Conservation (phyloP, 495 filamentous ascomycete species). For the Tuber indicum region DNA sequence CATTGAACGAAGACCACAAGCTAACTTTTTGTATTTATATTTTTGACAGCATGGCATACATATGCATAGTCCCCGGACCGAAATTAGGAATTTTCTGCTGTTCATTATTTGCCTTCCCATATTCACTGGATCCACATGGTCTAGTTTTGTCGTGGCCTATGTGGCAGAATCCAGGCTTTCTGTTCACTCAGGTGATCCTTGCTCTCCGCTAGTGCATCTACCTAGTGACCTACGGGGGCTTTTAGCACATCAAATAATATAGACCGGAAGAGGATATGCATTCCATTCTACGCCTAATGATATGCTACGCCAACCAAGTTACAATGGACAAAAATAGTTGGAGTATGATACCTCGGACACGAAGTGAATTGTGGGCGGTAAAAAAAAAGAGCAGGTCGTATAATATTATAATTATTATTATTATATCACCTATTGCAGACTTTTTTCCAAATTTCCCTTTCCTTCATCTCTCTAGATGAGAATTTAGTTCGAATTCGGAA, state of each 20-base stretch:
- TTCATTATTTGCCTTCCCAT: not conserved
- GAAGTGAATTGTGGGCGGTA: not conserved
- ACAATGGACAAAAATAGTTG: not conserved
- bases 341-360: not conserved
- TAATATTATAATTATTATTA: too few species aligned
- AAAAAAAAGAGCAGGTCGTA: not conserved
- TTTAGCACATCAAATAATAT: not conserved
- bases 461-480: not conserved
- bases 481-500: not conserved
- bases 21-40: not conserved
- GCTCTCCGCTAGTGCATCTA: not conserved
- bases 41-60: not conserved
- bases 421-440: not conserved
- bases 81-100: not conserved
- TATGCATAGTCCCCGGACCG: too few species aligned
- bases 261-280: too few species aligned
- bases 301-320: not conserved
- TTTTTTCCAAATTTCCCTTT: not conserved
- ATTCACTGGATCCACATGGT: not conserved
- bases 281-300: not conserved
- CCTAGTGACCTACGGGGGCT: not conserved
- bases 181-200: not conserved
- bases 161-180: not conserved
- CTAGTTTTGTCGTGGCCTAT: not conserved
- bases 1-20: not conserved